Conservation (phyloP, 2,329 filamentous ascomycete species). For the Cadophora sp. region DNA sequence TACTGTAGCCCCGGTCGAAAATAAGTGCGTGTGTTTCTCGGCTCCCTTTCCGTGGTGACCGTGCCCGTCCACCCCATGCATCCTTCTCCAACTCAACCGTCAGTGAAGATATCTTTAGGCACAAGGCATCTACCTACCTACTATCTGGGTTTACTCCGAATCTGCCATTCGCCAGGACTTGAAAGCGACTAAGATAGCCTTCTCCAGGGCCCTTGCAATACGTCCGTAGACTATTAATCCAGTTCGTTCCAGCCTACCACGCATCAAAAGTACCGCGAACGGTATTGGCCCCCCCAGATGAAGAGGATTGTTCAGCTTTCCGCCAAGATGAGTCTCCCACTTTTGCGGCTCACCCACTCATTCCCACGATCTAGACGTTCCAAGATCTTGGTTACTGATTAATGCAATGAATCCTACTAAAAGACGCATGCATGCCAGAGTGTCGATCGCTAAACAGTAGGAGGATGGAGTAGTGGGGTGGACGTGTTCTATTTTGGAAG, state of each 20-base stretch:
- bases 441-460: background rate
- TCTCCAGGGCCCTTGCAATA: background rate
- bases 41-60: too few relatives aligned
- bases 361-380: background rate
- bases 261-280: background rate
- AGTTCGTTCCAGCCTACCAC: background rate
- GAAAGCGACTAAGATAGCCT: background rate
- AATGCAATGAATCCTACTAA: background rate
- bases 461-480: background rate
- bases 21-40: too few relatives aligned
- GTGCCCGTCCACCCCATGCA: too few relatives aligned
- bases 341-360: slow-evolving; percentile 9
- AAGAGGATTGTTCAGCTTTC: slow-evolving; percentile 1
- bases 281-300: background rate
- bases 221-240: slow-evolving; percentile 6
- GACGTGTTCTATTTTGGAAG: slow-evolving; percentile 11
- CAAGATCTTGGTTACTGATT: slow-evolving; percentile 7
- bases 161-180: background rate
- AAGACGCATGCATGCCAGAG: background rate
- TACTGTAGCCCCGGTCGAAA: too few relatives aligned
- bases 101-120: background rate
- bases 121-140: background rate
- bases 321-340: slow-evolving; percentile 2
- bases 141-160: background rate
- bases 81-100: background rate